phyloP scores from a whole-genome alignment of 306 rosid genomes.

The Fagus crenata region DNA sequence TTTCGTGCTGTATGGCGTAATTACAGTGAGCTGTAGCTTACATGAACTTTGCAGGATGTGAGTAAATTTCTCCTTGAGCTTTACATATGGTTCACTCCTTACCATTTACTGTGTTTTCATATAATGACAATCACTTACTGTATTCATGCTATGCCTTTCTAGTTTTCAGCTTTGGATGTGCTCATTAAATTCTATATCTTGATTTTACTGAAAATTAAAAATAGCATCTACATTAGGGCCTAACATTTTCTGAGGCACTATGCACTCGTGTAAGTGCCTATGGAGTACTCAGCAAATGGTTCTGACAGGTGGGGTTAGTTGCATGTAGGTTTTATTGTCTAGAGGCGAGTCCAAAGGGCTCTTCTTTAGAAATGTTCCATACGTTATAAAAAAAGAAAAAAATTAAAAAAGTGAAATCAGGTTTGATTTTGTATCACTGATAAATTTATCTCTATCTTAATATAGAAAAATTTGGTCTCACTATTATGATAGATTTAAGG shows the following conservation, averaged over 20 bases:
- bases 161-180: constrained; percentile 14
- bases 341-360: no score
- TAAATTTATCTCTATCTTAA: constrained; percentile 4
- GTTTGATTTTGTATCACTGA: neutral
- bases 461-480: neutral
- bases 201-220: neutral
- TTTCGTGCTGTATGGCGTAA: constrained; percentile 99
- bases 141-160: neutral
- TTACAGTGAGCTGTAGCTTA: constrained; percentile 85
- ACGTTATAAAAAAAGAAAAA: no score
- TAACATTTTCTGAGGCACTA: constrained; percentile 1
- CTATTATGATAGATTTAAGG: constrained; percentile 12
- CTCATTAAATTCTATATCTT: neutral
- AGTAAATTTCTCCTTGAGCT: constrained; percentile 39
- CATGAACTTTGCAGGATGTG: constrained; percentile 42
- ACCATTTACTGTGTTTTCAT: neutral
- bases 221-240: neutral
- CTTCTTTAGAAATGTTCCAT: no score
- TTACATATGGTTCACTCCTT: neutral
- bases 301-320: no score
- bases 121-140: neutral
- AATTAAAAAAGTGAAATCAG: neutral
- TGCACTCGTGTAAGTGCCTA: neutral
- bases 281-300: no score
- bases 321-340: no score